Percentiles rank a stretch among this genome's conserved stretches.
Conservation (phyloP, 345 rosid genomes). For the Eucalyptus pauciflora region DNA sequence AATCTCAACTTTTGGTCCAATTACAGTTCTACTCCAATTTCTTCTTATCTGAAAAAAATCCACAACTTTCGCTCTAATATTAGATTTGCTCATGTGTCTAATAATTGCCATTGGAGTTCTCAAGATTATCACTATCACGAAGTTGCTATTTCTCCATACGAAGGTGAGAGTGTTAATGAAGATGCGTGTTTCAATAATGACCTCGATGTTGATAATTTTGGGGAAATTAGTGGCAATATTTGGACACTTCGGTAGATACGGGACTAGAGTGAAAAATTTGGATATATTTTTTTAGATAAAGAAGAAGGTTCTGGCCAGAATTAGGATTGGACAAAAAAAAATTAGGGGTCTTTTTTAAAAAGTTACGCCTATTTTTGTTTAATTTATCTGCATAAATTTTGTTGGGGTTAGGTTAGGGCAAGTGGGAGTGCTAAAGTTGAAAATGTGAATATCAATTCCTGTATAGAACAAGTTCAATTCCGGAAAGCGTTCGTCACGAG, state of each 20-base stretch:
- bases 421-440: not conserved
- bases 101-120: not conserved
- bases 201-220: not conserved
- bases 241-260: fast-evolving
- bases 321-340: not conserved
- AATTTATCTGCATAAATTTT: not conserved
- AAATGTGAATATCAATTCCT: not conserved
- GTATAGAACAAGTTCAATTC: not conserved
- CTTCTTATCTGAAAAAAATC: not conserved
- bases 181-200: not conserved
- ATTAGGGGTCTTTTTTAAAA: not conserved
- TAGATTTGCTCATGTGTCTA: not conserved
- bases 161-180: not conserved
- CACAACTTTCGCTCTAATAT: fast-evolving
- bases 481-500: not conserved
- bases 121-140: no score
- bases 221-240: not conserved
- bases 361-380: not conserved
- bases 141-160: fast-evolving
- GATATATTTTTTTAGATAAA: not conserved
- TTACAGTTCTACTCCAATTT: fast-evolving
- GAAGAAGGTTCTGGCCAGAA: not conserved
- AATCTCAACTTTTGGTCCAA: no score
- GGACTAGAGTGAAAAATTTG: not conserved
- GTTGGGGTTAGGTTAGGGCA: not conserved